These are phyloP conservation scores for Rhizoctonia solani DNA, from an alignment of 1,284 basidiomycete genomes.

Conservation along the genomic window DNA sequence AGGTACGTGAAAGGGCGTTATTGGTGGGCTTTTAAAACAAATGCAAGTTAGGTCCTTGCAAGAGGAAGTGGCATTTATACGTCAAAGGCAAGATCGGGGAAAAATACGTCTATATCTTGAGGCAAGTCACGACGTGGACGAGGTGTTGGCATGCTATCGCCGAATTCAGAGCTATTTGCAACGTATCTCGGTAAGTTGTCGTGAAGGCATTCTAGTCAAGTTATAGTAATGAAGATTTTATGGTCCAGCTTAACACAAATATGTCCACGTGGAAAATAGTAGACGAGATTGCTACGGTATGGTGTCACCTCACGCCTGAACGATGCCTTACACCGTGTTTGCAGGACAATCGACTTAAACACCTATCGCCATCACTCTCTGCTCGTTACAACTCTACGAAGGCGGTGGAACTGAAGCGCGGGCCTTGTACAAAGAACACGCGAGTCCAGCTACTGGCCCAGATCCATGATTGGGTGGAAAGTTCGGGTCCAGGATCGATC, in stretches of 20 bases:
- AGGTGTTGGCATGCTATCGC: neutral
- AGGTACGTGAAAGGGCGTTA: no score
- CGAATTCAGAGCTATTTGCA: conserved; percentile 1
- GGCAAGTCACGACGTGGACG: no score
- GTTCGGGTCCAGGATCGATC: neutral
- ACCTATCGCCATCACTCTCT: neutral
- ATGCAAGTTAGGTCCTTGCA: no score
- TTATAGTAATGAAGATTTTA: neutral
- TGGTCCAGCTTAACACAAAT: neutral
- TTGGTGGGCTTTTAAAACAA: no score
- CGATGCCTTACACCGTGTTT: neutral
- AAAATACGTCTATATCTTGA: no score
- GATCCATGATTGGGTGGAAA: neutral
- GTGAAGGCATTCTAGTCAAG: neutral
- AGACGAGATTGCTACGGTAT: neutral
- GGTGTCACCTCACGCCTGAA: neutral
- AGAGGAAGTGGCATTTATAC: no score
- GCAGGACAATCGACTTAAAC: neutral
- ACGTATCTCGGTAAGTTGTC: neutral
- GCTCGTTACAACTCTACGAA: neutral
- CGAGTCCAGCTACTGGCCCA: neutral
- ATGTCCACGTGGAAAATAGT: neutral
- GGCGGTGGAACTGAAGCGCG: neutral
- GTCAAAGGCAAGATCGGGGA: no score
- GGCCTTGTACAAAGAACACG: neutral